Evolutionary conservation across 176 grass and related monocot genomes (phyloP).

Genomic region (Stipa capillata): DNA sequence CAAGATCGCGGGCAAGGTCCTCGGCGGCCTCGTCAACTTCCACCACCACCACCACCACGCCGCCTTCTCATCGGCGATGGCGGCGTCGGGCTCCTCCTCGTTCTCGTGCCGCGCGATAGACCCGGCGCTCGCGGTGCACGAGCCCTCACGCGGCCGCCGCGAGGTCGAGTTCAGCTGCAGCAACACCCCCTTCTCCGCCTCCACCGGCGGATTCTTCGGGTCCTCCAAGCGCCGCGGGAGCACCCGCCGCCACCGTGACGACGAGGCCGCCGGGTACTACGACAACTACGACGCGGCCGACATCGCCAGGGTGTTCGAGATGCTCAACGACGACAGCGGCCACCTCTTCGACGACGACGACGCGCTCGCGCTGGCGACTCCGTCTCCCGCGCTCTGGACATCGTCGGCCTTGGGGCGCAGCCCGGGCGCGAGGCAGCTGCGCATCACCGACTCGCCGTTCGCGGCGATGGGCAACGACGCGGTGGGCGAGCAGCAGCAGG

Average conservation of each 20-base stretch:
- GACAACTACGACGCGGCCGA: conserved; percentile 55
- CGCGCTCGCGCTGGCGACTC: not conserved
- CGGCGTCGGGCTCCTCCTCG: not conserved
- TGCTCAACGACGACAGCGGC: conserved; percentile 32
- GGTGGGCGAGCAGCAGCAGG: conserved; percentile 18
- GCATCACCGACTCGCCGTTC: conserved; percentile 51
- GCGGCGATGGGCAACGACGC: not conserved
- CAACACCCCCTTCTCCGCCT: conserved; percentile 52
- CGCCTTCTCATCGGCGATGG: not conserved
- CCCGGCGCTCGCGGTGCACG: conserved; percentile 31
- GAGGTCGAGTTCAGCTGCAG: conserved; percentile 97
- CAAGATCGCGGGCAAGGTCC: conserved; percentile 65
- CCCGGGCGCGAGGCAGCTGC: conserved; percentile 12
- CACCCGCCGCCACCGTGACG: not conserved
- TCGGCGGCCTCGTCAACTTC: conserved; percentile 50
- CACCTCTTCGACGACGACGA: conserved; percentile 6
- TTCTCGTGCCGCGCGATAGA: conserved; percentile 36
- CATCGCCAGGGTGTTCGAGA: conserved; percentile 59
- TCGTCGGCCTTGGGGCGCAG: conserved; percentile 15
- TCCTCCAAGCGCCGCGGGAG: not conserved
- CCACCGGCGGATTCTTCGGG: not conserved
- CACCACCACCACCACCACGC: not conserved
- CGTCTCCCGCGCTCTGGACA: conserved; percentile 13
- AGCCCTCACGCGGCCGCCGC: conserved; percentile 20
- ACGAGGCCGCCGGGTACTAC: not conserved